Evolutionary conservation across 2,329 filamentous ascomycete genomes (phyloP).

Genomic region (Huntiella bhutanensis): DNA sequence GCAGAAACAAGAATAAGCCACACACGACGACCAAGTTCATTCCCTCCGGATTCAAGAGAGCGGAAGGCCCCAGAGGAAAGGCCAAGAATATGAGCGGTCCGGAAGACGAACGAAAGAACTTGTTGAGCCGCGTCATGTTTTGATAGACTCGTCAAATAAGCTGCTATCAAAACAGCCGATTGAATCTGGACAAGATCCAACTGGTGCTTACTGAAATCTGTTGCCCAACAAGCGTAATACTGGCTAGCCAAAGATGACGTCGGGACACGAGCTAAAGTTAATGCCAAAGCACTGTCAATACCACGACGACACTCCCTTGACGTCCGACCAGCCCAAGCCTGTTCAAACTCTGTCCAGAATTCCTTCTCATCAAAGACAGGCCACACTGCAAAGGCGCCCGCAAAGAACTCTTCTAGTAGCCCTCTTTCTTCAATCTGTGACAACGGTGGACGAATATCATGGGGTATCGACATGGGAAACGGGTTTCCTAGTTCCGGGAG

Average conservation of each 20-base stretch:
- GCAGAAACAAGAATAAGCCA: conserved; percentile 5
- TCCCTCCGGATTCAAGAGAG: background rate
- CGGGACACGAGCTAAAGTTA: background rate
- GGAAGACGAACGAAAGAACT: background rate
- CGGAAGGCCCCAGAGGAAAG: conserved; percentile 5
- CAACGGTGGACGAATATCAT: background rate
- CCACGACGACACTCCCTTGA: background rate
- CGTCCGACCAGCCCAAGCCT: background rate
- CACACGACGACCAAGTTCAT: conserved; percentile 7
- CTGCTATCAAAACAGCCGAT: conserved; percentile 3
- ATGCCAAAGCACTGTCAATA: conserved; percentile 2
- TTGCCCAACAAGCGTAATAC: conserved; percentile 4
- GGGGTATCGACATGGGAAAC: background rate
- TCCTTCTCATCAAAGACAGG: conserved; percentile 4
- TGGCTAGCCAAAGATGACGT: background rate
- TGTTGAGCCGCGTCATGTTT: conserved; percentile 5
- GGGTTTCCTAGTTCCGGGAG: conserved; percentile 1
- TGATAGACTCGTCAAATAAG: background rate
- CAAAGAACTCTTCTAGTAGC: conserved; percentile 1
- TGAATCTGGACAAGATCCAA: conserved; percentile 5
- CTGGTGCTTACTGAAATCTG: background rate
- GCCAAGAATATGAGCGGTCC: conserved; percentile 6
- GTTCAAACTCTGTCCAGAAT: background rate
- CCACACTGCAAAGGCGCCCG: background rate
- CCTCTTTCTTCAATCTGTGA: background rate